Percentiles rank a stretch among this genome's conserved stretches.
Conservation (phyloP, 2,329 filamentous ascomycete species). For the Ilyonectria robusta region DNA sequence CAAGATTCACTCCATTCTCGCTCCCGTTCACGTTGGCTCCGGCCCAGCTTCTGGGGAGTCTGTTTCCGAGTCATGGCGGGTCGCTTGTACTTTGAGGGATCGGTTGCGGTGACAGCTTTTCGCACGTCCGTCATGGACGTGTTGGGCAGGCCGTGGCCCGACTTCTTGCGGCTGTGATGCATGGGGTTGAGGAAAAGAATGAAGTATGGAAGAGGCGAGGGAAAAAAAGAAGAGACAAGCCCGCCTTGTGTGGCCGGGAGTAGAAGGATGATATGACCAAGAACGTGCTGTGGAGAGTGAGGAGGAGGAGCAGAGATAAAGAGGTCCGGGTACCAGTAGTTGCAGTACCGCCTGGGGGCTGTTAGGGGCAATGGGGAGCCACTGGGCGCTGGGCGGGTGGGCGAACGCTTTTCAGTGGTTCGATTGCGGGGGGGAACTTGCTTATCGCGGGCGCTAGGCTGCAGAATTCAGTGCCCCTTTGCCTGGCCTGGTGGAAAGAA, state of each 20-base stretch:
- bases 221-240: slow-evolving; percentile 22
- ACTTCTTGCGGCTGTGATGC: slow-evolving; percentile 71
- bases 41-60: slow-evolving; percentile 65
- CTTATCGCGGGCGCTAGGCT: slow-evolving; percentile 41
- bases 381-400: slow-evolving; percentile 21
- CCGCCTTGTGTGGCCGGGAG: slow-evolving; percentile 38
- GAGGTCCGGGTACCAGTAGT: slow-evolving; percentile 30
- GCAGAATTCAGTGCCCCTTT: slow-evolving; percentile 41
- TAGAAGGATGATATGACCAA: slow-evolving; percentile 41
- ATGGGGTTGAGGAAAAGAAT: slow-evolving; percentile 53
- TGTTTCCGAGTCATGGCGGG: slow-evolving; percentile 62
- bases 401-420: slow-evolving; percentile 43
- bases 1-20: slow-evolving; percentile 66
- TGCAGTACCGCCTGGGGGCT: slow-evolving; percentile 28
- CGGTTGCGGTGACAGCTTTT: slow-evolving; percentile 62
- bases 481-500: slow-evolving; percentile 42
- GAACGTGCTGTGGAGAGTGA: slow-evolving; percentile 21
- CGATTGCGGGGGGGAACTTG: slow-evolving; percentile 44
- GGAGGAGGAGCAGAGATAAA: slow-evolving; percentile 31
- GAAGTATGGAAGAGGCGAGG: slow-evolving; percentile 18
- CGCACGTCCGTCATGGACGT: slow-evolving; percentile 70
- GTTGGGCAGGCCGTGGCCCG: slow-evolving; percentile 67
- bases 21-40: slow-evolving; percentile 66
- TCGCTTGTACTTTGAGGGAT: slow-evolving; percentile 64
- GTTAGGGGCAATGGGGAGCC: slow-evolving; percentile 39